Conservation (phyloP, 2,329 filamentous ascomycete genomes). For the Graphium sp. region DNA sequence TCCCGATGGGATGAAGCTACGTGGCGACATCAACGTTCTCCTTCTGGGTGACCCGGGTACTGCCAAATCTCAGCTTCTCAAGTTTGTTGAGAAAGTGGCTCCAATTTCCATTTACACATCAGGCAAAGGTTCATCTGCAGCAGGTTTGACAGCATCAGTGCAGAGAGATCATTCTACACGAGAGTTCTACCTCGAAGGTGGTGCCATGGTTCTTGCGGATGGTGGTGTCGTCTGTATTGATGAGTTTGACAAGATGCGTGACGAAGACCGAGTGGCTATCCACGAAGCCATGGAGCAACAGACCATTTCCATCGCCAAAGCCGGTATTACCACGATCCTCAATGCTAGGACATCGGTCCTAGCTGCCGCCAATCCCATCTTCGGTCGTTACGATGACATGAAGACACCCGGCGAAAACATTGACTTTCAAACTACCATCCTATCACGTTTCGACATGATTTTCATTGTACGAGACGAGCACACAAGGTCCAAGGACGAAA, state of each 20-base stretch:
- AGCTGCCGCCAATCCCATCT: slow-evolving; percentile 92
- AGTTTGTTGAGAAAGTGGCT: slow-evolving; percentile 92
- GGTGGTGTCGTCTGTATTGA: slow-evolving; percentile 97
- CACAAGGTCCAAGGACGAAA: slow-evolving; percentile 74
- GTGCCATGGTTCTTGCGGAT: slow-evolving; percentile 95
- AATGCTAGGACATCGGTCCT: slow-evolving; percentile 92
- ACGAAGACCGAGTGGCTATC: slow-evolving; percentile 93
- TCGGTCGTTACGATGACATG: slow-evolving; percentile 94
- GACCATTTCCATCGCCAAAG: slow-evolving; percentile 97
- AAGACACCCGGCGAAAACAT: slow-evolving; percentile 97
- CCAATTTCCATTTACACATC: slow-evolving; percentile 98
- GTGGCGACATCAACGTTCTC: slow-evolving; percentile 96
- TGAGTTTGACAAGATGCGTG: slow-evolving; percentile 99
- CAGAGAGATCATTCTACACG: slow-evolving; percentile 82
- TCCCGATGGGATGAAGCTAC: slow-evolving; percentile 90
- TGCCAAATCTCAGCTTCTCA: slow-evolving; percentile 90
- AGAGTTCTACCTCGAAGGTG: slow-evolving; percentile 95
- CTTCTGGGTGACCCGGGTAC: slow-evolving; percentile 95
- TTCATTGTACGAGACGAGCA: slow-evolving; percentile 97
- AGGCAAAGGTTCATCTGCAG: slow-evolving; percentile 92
- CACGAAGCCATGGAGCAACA: slow-evolving; percentile 99
- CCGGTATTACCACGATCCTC: slow-evolving; percentile 93
- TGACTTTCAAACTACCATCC: slow-evolving; percentile 95
- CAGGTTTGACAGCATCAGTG: slow-evolving; percentile 92
- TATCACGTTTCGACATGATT: slow-evolving; percentile 99